Evolutionary conservation across 2,329 filamentous ascomycete species (phyloP).

Genomic region (Colletotrichum zoysiae): DNA sequence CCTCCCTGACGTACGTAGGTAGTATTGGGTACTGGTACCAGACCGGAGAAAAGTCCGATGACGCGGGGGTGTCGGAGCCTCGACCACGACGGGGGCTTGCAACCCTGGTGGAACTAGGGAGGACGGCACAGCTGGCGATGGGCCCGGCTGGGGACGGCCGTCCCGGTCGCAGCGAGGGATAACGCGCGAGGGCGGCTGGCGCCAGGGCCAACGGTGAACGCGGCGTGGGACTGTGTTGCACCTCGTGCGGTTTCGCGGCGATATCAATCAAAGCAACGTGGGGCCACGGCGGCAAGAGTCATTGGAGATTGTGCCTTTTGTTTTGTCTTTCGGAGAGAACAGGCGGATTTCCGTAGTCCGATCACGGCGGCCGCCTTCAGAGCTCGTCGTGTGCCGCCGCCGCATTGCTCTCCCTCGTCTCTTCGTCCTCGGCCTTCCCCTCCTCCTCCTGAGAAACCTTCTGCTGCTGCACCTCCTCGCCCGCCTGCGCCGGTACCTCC

Average conservation of each 20-base stretch:
- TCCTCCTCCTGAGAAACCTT: neutral
- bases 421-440: neutral
- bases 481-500: neutral
- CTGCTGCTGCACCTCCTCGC: neutral
- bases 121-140: too few relatives aligned
- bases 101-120: too few relatives aligned
- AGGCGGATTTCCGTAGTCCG: neutral
- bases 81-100: too few relatives aligned
- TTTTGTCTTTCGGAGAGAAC: neutral
- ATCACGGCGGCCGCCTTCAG: neutral
- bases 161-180: too few relatives aligned
- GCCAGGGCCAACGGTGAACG: too few relatives aligned
- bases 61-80: neutral
- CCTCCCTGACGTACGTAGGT: neutral
- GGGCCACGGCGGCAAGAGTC: too few relatives aligned
- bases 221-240: too few relatives aligned
- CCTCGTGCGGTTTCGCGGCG: neutral
- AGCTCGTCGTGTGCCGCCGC: slow-evolving; percentile 28
- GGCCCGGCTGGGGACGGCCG: too few relatives aligned
- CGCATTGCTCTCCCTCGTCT: slow-evolving; percentile 13
- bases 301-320: neutral
- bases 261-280: neutral
- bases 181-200: too few relatives aligned
- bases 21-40: neutral
- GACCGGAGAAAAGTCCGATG: neutral